Evolutionary conservation across 2,329 filamentous ascomycete species (phyloP), one percentile per base, ranked within the genome.

Genomic region (Thyridium curvatum): DNA sequence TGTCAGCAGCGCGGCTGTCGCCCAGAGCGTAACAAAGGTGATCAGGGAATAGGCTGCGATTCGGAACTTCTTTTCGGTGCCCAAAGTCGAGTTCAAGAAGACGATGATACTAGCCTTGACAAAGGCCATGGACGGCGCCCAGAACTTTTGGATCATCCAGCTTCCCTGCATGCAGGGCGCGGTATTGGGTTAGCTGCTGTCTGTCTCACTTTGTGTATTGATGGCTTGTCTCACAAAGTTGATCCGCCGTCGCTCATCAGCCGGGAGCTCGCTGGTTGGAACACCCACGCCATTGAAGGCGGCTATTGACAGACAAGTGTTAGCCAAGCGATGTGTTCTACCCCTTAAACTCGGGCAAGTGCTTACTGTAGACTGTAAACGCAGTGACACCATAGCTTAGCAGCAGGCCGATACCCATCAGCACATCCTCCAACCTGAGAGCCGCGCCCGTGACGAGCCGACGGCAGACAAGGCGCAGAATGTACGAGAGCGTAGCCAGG

Each of bases 121-220:
- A 21, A 40, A 40, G 18, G 33, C 33, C 32, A 40, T 36, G 6
- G 32, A 35, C n/a, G 38, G 32, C 13, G 38, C 32, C 38, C 38
- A 40, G 18, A 40, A 40, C 33, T 36, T 36, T 26, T 35, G 33
- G 5, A 40, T 36, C 32, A 40, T 40, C 38, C 38, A 40, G 6
- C 8, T 26, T 9, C 33, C 31, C 37, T 39, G n/a, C 8, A 4
- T 39, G n/a, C 8, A 4, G 4, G 21, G n/a, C 10, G 13, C 4
- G 8, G 34, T 26, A 26, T 13, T 14, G 8, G 12, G 18, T 15
- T 13, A 34, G 17, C 12, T 4, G 8, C 12, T 8, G 8, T 13
- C 10, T 26, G n/a, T n/a, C n/a, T n/a, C n/a, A n/a, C n/a, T n/a
- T n/a, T n/a, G n/a, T n/a, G n/a, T n/a, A n/a, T n/a, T n/a, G n/a